These are phyloP conservation scores for Sporothrix phasma DNA, from an alignment of 2,329 filamentous ascomycete genomes.

Conservation along the genomic window DNA sequence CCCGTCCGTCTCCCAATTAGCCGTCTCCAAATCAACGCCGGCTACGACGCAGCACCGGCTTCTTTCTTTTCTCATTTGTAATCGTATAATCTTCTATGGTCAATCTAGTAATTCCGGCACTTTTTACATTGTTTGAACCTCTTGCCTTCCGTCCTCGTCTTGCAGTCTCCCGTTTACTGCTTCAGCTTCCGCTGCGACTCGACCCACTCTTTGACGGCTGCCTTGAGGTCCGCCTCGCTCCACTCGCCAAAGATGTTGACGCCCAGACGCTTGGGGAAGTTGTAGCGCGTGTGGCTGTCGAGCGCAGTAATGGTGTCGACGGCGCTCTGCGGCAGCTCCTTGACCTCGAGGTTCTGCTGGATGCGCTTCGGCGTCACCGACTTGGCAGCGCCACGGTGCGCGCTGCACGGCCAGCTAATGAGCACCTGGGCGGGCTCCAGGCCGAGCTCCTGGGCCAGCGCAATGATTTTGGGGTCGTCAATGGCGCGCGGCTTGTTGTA, in stretches of 20 bases:
- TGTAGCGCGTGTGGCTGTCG: constrained; percentile 47
- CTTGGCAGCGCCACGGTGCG: constrained; percentile 67
- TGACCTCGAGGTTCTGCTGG: constrained; percentile 41
- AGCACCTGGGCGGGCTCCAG: constrained; percentile 62
- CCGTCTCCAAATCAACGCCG: neutral
- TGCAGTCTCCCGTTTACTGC: neutral
- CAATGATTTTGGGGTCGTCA: constrained; percentile 7
- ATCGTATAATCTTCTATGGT: neutral
- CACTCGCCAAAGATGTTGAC: constrained; percentile 32
- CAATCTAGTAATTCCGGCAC: neutral
- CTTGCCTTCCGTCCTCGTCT: neutral
- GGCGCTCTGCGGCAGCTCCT: constrained; percentile 44
- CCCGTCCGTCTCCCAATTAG: neutral
- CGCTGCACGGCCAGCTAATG: constrained; percentile 77
- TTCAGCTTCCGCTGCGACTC: constrained; percentile 1
- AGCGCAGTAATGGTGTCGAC: constrained; percentile 44
- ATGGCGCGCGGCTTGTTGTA: constrained; percentile 10
- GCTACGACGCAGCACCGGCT: neutral
- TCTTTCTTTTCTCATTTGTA: neutral
- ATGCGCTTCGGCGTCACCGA: constrained; percentile 43
- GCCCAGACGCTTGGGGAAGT: constrained; percentile 37
- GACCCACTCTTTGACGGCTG: constrained; percentile 12
- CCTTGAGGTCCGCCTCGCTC: constrained; percentile 7
- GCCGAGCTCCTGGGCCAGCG: constrained; percentile 8
- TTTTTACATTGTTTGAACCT: neutral